These are phyloP conservation scores for Coniochaeta sp. DNA, from an alignment of 2,329 filamentous ascomycete genomes.

Conservation along the genomic window DNA sequence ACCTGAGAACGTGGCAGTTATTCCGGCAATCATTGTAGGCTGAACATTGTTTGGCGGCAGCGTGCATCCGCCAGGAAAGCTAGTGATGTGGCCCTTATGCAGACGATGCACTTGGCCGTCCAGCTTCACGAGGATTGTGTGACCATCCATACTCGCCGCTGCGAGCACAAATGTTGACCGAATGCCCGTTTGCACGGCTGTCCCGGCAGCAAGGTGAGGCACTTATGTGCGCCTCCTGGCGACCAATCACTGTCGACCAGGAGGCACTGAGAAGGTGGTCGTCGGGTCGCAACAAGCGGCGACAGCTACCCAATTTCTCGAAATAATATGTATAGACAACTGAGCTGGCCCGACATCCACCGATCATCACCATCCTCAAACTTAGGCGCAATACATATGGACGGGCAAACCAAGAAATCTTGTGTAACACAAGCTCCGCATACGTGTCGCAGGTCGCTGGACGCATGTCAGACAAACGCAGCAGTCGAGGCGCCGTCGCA, in stretches of 20 bases:
- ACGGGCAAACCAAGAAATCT: background rate
- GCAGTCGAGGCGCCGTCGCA: background rate
- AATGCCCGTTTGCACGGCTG: background rate
- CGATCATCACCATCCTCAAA: background rate
- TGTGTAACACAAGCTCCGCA: background rate
- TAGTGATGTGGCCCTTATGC: background rate
- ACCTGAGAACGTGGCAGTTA: background rate
- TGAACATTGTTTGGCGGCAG: background rate
- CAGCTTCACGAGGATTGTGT: background rate
- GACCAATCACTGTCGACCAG: background rate
- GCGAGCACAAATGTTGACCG: background rate
- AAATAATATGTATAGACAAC: background rate
- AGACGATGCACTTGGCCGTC: background rate
- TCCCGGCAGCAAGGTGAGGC: background rate
- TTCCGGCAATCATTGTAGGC: background rate
- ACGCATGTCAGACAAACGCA: background rate
- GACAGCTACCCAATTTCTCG: background rate
- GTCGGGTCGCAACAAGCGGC: background rate
- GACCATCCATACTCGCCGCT: background rate
- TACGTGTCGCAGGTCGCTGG: background rate
- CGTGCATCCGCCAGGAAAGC: background rate
- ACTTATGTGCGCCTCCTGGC: background rate
- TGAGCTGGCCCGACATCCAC: background rate
- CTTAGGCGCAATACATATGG: background rate
- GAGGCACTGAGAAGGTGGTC: background rate